These are phyloP conservation scores for Colletotrichum sp. DNA, from an alignment of 2,329 filamentous ascomycete species.

Conservation along the genomic window DNA sequence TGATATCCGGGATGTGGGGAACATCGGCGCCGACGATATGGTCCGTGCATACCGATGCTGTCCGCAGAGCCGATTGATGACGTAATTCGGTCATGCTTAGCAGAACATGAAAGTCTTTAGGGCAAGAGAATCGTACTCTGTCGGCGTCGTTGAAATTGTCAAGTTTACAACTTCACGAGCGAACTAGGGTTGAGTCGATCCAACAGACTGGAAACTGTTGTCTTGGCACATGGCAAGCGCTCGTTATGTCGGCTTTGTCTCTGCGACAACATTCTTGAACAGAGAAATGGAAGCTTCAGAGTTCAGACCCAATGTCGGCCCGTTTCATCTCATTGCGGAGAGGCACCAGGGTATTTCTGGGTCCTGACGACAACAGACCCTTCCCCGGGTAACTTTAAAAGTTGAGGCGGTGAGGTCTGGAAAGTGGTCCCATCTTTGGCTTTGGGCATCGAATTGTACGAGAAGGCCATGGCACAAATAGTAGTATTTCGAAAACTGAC, in stretches of 20 bases:
- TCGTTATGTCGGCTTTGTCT: neutral
- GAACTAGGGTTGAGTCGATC: neutral
- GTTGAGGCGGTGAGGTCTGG: neutral
- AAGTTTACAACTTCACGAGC: neutral
- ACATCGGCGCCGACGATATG: neutral
- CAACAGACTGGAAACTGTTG: neutral
- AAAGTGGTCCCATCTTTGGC: neutral
- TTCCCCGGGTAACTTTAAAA: neutral
- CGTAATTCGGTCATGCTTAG: rapidly evolving
- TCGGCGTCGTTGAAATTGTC: neutral
- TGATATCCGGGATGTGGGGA: neutral
- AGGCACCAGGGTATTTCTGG: neutral
- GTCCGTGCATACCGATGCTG: neutral
- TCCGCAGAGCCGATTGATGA: neutral
- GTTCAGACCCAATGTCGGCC: neutral
- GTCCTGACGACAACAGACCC: neutral
- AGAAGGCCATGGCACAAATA: neutral
- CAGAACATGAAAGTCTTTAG: neutral
- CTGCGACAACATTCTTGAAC: neutral
- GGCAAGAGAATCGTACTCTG: neutral
- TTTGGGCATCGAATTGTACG: neutral
- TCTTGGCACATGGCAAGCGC: neutral
- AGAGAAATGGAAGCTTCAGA: neutral
- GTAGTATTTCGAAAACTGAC: neutral
- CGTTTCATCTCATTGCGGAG: neutral